Evolutionary conservation across 345 rosid genomes (phyloP).

Genomic region (Toxicodendron radicans): DNA sequence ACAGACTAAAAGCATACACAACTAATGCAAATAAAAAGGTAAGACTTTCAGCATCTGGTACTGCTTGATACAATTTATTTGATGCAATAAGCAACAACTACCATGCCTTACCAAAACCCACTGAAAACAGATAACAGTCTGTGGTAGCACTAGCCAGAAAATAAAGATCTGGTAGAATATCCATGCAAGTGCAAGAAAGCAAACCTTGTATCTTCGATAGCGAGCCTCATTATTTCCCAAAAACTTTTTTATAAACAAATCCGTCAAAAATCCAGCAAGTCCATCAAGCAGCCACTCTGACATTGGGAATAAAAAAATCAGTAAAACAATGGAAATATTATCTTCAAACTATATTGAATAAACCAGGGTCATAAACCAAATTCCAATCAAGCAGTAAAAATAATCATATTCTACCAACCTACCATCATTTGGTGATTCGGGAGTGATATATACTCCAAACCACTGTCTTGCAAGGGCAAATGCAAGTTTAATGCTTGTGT

Average conservation of each 20-base stretch:
- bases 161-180: neutral
- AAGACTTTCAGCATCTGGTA: no score
- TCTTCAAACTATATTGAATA: conserved; percentile 1
- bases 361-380: conserved; percentile 2
- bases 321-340: neutral
- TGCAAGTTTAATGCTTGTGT: conserved; percentile 85
- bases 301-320: conserved; percentile 24
- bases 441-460: conserved; percentile 87
- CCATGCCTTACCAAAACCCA: no score
- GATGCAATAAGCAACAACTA: no score
- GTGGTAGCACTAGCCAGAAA: neutral
- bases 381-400: conserved; percentile 20
- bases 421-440: conserved; percentile 91
- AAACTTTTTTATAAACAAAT: conserved; percentile 83
- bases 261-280: conserved; percentile 89
- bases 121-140: neutral
- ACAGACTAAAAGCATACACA: no score
- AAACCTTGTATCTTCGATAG: conserved; percentile 91
- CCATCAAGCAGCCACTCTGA: conserved; percentile 98
- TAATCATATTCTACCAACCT: conserved; percentile 33
- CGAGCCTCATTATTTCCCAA: conserved; percentile 97
- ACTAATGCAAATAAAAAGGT: no score
- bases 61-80: no score
- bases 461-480: conserved; percentile 94
- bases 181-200: conserved; percentile 19